These are phyloP conservation scores for Achaetomiella virescens DNA, from an alignment of 495 filamentous ascomycete species.

Conservation along the genomic window DNA sequence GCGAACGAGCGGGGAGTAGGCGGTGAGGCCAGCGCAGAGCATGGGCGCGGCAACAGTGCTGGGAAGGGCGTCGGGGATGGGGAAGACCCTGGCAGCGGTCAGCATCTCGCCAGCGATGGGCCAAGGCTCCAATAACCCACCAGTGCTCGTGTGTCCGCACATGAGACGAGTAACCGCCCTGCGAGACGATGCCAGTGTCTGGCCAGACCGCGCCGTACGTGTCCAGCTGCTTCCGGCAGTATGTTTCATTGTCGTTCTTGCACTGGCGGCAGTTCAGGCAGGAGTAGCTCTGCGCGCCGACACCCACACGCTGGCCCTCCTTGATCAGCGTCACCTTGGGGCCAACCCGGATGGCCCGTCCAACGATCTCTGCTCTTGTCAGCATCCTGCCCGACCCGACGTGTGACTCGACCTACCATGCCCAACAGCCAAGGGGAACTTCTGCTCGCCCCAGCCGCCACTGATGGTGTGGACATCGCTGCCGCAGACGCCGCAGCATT, in stretches of 20 bases:
- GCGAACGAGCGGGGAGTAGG: constrained; percentile 69
- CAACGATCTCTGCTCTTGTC: constrained; percentile 37
- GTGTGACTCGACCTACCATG: constrained; percentile 35
- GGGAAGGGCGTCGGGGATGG: constrained; percentile 68
- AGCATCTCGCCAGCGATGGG: background rate
- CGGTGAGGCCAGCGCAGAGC: constrained; percentile 83
- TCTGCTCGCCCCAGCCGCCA: constrained; percentile 50
- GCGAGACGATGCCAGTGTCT: constrained; percentile 45
- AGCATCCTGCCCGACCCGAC: background rate
- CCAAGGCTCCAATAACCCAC: constrained; percentile 19
- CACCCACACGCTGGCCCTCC: constrained; percentile 50
- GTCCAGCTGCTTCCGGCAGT: constrained; percentile 50
- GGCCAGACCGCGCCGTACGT: constrained; percentile 52
- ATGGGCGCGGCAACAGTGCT: constrained; percentile 70
- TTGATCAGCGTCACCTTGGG: constrained; percentile 52
- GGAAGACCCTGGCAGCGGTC: constrained; percentile 50
- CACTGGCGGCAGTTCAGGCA: constrained; percentile 52
- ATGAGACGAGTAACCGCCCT: constrained; percentile 52
- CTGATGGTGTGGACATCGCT: constrained; percentile 53
- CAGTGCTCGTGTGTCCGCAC: constrained; percentile 51
- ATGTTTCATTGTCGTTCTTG: constrained; percentile 55
- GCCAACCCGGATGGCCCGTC: constrained; percentile 47
- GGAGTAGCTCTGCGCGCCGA: constrained; percentile 50
- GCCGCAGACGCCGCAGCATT: constrained; percentile 51
- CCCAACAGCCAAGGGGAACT: constrained; percentile 49